A percentile compares a stretch with the other conserved stretches of the same genome.
Conservation (phyloP, 2,329 filamentous ascomycete genomes). For the Claviceps sp. region DNA sequence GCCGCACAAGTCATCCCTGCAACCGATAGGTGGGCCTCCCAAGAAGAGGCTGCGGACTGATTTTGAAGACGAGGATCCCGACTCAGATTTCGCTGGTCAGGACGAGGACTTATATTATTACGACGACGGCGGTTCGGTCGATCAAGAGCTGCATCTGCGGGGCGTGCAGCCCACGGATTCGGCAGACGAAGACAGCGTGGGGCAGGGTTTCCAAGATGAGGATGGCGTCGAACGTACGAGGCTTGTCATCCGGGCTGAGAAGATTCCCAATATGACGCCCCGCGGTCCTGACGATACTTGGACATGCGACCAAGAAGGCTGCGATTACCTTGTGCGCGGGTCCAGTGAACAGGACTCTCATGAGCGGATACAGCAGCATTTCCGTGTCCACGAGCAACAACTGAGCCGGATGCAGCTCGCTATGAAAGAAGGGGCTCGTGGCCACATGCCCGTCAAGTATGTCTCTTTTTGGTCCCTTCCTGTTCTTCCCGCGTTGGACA, state of each 20-base stretch:
- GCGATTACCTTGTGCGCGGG: constrained; percentile 48
- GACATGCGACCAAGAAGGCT: constrained; percentile 52
- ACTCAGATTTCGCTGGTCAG: constrained; percentile 18
- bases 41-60: constrained; percentile 31
- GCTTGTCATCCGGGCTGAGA: constrained; percentile 36
- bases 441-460: constrained; percentile 44
- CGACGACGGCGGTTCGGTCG: constrained; percentile 6
- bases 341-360: constrained; percentile 43
- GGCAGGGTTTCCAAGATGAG: constrained; percentile 3
- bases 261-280: constrained; percentile 32
- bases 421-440: constrained; percentile 40
- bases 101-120: constrained; percentile 22
- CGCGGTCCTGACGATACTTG: constrained; percentile 50
- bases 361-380: constrained; percentile 45
- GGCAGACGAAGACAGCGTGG: constrained; percentile 5
- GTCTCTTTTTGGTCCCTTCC: constrained; percentile 22
- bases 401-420: constrained; percentile 37
- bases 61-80: constrained; percentile 24
- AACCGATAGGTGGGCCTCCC: constrained; percentile 17
- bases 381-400: constrained; percentile 44
- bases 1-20: constrained; percentile 6
- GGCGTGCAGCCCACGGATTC: constrained; percentile 12
- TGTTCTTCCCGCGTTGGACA: constrained; percentile 13
- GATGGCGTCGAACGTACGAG: constrained; percentile 19
- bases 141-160: constrained; percentile 19